A percentile compares a stretch with the other conserved stretches of the same genome.
Evolutionary conservation across 208 protist species (phyloP).

Genomic region (Trichomonas vaginalis): DNA sequence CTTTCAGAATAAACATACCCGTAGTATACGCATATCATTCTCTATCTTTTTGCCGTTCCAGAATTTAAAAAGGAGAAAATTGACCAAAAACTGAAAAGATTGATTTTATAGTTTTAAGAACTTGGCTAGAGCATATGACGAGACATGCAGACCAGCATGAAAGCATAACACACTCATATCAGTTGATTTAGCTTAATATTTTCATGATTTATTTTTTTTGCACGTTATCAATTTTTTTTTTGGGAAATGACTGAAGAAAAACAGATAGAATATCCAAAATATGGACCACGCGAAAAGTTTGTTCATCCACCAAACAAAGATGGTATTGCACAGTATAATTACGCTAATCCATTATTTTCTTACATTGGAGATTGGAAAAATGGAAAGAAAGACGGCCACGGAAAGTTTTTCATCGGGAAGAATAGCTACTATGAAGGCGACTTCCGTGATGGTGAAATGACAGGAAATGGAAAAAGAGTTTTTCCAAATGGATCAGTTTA

Average conservation of each 20-base stretch:
- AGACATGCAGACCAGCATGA: too few species aligned
- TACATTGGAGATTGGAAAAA: slow-evolving; percentile 4
- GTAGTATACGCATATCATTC: too few species aligned
- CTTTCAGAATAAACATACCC: too few species aligned
- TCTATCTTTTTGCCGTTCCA: too few species aligned
- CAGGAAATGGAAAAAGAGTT: not conserved
- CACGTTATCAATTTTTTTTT: not conserved
- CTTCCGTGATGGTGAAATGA: not conserved
- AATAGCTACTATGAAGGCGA: slow-evolving; percentile 8
- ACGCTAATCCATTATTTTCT: not conserved
- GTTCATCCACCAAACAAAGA: not conserved
- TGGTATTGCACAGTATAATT: not conserved
- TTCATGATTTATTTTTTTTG: too few species aligned
- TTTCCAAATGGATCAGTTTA: not conserved
- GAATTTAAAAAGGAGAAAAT: too few species aligned
- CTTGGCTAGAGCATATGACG: too few species aligned
- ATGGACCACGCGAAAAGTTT: not conserved
- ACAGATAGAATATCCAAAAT: not conserved
- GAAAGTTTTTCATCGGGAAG: not conserved
- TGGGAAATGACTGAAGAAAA: not conserved
- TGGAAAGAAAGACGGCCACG: not conserved
- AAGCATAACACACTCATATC: too few species aligned
- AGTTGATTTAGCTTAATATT: too few species aligned
- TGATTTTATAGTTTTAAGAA: too few species aligned
- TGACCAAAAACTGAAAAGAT: too few species aligned